Evolutionary conservation across 2,329 filamentous ascomycete species (phyloP), one percentile per base, ranked within the genome.

Genomic region (Arthrinium puccinioides): DNA sequence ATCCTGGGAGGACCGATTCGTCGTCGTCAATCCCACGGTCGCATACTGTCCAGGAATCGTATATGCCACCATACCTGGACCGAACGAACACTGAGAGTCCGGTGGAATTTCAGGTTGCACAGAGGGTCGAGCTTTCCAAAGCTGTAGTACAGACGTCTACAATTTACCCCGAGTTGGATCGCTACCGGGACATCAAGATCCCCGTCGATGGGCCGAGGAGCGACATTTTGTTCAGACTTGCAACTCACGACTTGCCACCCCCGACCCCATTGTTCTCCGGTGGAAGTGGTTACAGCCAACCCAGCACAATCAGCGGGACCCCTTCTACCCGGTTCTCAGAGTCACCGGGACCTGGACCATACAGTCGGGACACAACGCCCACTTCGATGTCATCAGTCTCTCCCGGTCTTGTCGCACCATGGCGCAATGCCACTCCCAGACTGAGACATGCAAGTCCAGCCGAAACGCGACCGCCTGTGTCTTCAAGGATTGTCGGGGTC

Each of bases 381-480:
- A 87, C 83, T 5, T 88, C 84, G 9, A 79, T 84, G 44, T 83
- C 80, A 7, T 88, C 84, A 2, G 81, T 83, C 49, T 88, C 83
- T 13, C 82, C 84, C 4, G 72, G 76, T 4, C 57, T 82, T 5
- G 60, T 76, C 55, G 70, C 52, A 43, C 74, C 61, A 37, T 65
- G 56, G 43, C 67, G 61, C 43, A 67, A 54, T 47, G 69, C 57
- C 19, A 60, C 64, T 34, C 56, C 66, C n/a, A 69, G 70, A 48
- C 52, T 58, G 40, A 69, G 69, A 47, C 74, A 78, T 55, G 62
- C 61, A 38, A 82, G 75, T 50, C 76, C 72, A 32, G 63, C 68
- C 32, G 59, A 70, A 42, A 74, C 65, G 35, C 67, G 77, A 42
- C 78, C 79, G 9, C 78, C 79, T 1, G 62, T 82, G n/a, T 73